Conservation (phyloP, 345 rosid genomes). For the Balakata baccata region DNA sequence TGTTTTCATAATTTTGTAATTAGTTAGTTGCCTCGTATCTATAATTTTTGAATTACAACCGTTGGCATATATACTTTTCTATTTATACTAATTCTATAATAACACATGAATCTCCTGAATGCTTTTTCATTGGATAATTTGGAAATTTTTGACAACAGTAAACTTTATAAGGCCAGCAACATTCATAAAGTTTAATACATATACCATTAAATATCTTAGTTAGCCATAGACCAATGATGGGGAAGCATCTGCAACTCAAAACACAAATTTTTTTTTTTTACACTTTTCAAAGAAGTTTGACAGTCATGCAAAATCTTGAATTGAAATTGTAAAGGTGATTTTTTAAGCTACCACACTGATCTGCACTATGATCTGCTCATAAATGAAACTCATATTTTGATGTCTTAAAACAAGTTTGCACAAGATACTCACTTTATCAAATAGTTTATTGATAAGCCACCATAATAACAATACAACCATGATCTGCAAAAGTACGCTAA, state of each 20-base stretch:
- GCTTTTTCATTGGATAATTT: no score
- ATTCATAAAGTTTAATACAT: not conserved
- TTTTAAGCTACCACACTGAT: not conserved
- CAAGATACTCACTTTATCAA: slow-evolving; percentile 56
- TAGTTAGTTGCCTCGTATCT: no score
- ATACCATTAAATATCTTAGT: not conserved
- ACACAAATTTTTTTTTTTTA: not conserved
- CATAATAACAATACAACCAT: no score
- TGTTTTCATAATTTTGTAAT: no score
- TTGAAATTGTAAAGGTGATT: not conserved
- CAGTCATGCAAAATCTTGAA: not conserved
- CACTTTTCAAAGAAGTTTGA: not conserved
- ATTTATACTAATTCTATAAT: no score
- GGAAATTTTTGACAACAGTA: not conserved
- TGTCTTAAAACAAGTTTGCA: slow-evolving; percentile 2
- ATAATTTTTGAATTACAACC: no score
- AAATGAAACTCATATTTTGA: not conserved
- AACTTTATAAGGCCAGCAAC: not conserved
- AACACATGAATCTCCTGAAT: no score
- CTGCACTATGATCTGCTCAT: not conserved
- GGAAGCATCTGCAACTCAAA: not conserved
- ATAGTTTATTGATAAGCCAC: no score
- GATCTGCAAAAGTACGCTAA: slow-evolving; percentile 85
- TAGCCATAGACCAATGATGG: not conserved
- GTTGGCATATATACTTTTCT: no score